These are phyloP conservation scores for Lachnellula subtilissima DNA, from an alignment of 2,329 filamentous ascomycete species.

Conservation along the genomic window DNA sequence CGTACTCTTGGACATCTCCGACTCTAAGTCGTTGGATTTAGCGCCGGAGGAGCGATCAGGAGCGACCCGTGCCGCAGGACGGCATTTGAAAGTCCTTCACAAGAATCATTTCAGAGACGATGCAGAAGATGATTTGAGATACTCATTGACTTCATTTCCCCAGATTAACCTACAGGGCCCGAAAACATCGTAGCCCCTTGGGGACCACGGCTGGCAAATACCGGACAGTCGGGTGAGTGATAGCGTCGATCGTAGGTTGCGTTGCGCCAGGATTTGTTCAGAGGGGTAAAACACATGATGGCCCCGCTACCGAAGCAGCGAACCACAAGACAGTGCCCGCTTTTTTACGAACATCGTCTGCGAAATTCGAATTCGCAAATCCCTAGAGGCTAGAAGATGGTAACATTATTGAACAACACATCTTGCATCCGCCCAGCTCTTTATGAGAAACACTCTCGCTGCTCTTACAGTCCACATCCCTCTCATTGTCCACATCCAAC, in stretches of 20 bases:
- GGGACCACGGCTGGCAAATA: neutral
- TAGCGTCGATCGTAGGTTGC: neutral
- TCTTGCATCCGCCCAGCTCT: conserved; percentile 15
- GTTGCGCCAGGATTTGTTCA: neutral
- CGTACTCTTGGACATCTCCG: too few relatives aligned
- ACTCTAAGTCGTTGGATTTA: neutral
- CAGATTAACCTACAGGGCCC: neutral
- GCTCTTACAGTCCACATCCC: neutral
- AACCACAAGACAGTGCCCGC: conserved; percentile 7
- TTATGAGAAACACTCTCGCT: neutral
- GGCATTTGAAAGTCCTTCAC: neutral
- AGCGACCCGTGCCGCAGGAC: neutral
- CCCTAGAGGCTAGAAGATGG: neutral
- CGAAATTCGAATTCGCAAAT: neutral
- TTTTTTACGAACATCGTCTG: conserved; percentile 2
- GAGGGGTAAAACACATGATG: conserved; percentile 1
- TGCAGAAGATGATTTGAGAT: neutral
- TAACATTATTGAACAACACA: conserved; percentile 16
- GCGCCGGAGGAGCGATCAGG: neutral
- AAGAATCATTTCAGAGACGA: conserved; percentile 1
- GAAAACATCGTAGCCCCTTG: neutral
- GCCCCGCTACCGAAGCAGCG: conserved; percentile 3
- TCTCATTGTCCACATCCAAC: neutral
- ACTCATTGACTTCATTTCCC: neutral
- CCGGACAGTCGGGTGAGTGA: neutral